Base-by-base conservation (phyloP, 2,329 filamentous ascomycete species). In the Phymatotrichopsis omnivora region DNA sequence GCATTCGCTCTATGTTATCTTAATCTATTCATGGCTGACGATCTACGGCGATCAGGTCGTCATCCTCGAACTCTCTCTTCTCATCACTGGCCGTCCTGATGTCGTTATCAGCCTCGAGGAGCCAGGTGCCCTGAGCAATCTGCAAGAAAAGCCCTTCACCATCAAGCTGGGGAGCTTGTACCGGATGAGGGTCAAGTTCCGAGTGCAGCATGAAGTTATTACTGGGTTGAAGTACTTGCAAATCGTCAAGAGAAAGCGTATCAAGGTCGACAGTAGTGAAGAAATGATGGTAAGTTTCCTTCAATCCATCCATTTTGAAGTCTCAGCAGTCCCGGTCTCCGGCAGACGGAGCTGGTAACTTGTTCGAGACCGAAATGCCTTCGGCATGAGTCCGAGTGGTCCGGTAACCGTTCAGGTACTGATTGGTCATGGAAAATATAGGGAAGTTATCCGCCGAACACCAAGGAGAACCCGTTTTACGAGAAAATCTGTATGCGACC, bases 111-210 rank as follows among this genome's bases (percentile, higher is more conserved):
- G 96, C 61, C 78, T 96, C 31, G 81, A 78, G 46, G 66, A 74
- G 6, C 73, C 82, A 17, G 83, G 80, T 47, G 79, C 83, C 52
- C 74, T 94, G 60, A 71, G 75, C 3, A 75, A 73, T 11, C 80
- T 98, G 56, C 93, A 93, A 71, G 74, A 85, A 62, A 82, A 91
- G 64, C 91, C 91, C 11, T 98, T 98, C 72, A 89, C 76, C 62
- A 95, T 98, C 71, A 98, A 96, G 74, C 91, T 96, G 67, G 86
- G 85, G 44, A 77, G 82, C 58, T 82, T 78, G 58, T 98, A 96
- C 71, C 85, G 82, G 67, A 96, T 96, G 84, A 86, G 83, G 64
- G 87, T 82, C 47, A 76, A 77, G 52, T 98, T 96, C 74, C 82
- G 87, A 69, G 91, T 98, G 34, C 86, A 98, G 72, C 86, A 95